Evolutionary conservation across 441 rosid species (phyloP).

Genomic region (Populus hybrid): DNA sequence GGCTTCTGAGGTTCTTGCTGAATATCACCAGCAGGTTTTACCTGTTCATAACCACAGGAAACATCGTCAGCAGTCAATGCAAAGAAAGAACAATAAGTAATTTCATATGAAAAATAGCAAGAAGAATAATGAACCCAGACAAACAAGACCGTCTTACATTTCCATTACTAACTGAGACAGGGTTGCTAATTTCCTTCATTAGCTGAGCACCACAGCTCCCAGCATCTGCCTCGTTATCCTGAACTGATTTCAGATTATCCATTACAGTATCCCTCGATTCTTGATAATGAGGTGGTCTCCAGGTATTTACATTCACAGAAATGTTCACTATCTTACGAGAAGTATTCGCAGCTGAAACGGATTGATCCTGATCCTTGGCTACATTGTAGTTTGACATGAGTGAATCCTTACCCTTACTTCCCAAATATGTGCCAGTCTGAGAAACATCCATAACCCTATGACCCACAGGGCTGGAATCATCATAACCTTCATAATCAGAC

Average conservation of each 20-base stretch:
- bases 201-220: slow-evolving; percentile 31
- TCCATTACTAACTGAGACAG: slow-evolving; percentile 42
- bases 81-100: slow-evolving; percentile 12
- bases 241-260: slow-evolving; percentile 38
- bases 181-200: slow-evolving; percentile 39
- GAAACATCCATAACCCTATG: slow-evolving; percentile 26
- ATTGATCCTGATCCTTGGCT: slow-evolving; percentile 34
- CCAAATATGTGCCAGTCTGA: slow-evolving; percentile 35
- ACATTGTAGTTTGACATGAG: slow-evolving; percentile 36
- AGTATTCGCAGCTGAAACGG: slow-evolving; percentile 33
- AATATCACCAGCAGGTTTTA: slow-evolving; percentile 30
- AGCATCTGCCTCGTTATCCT: slow-evolving; percentile 30
- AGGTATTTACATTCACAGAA: slow-evolving; percentile 43
- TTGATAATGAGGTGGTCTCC: slow-evolving; percentile 45
- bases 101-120: slow-evolving; percentile 14
- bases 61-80: slow-evolving; percentile 17
- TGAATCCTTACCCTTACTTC: slow-evolving; percentile 39
- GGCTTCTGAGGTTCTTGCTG: slow-evolving; percentile 39
- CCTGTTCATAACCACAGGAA: slow-evolving; percentile 38
- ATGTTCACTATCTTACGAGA: slow-evolving; percentile 37
- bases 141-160: slow-evolving; percentile 48
- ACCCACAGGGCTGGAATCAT: slow-evolving; percentile 33
- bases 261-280: slow-evolving; percentile 40
- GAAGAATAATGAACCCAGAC: background rate
- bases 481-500: slow-evolving; percentile 47